Percentiles rank a stretch among this genome's conserved stretches.
Conservation (phyloP, 257 asterid genomes). For the Leptodermis oblonga region DNA sequence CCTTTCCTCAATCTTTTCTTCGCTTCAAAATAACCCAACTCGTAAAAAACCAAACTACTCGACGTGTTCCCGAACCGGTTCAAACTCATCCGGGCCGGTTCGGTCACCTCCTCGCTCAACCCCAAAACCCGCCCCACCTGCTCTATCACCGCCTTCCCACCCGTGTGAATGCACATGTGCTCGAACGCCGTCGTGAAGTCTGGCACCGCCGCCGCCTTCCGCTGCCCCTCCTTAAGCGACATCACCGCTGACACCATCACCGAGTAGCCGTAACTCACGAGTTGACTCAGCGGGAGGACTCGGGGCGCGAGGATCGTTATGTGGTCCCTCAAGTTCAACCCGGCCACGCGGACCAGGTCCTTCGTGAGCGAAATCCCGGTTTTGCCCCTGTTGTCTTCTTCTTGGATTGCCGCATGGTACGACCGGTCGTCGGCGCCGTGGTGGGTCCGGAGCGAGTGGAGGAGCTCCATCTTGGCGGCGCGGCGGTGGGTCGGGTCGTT, state of each 20-base stretch:
- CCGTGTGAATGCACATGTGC: conserved; percentile 64
- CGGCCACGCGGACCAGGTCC: conserved; percentile 52
- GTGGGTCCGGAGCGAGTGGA: conserved; percentile 52
- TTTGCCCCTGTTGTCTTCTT: conserved; percentile 55
- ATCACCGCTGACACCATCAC: conserved; percentile 2
- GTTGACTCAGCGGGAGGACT: conserved; percentile 53
- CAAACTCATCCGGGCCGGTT: conserved; percentile 62
- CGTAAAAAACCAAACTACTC: conserved; percentile 59
- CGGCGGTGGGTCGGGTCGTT: conserved; percentile 36
- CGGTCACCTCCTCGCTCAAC: conserved; percentile 34
- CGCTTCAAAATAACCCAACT: conserved; percentile 70
- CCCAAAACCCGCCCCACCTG: conserved; percentile 41
- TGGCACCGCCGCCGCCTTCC: conserved; percentile 34
- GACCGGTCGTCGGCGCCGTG: conserved; percentile 57
- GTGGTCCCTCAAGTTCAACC: conserved; percentile 37
- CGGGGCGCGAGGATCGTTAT: conserved; percentile 45
- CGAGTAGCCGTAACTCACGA: conserved; percentile 31
- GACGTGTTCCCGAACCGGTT: conserved; percentile 73
- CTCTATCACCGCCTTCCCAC: conserved; percentile 64
- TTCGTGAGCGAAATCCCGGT: conserved; percentile 54
- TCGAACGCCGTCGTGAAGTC: conserved; percentile 54
- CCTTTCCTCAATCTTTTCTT: conserved; percentile 51
- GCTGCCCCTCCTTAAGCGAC: neutral
- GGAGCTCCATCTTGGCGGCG: conserved; percentile 49
- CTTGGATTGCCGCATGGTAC: conserved; percentile 51